These are phyloP conservation scores for Kondoa malvinella DNA, from an alignment of 768 basidiomycete species.

Conservation along the genomic window DNA sequence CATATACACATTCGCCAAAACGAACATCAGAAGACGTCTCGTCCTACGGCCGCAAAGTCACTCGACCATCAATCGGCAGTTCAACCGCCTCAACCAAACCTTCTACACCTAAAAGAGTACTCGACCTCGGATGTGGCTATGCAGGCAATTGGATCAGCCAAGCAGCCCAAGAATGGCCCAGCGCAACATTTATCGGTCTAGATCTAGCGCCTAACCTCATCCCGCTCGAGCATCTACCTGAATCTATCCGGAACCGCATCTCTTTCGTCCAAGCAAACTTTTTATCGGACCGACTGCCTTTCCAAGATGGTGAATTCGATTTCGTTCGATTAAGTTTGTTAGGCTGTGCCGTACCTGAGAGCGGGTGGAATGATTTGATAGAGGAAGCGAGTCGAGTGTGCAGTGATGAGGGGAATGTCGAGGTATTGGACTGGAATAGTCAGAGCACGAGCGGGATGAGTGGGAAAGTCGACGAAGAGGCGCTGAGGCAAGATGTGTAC, in stretches of 20 bases:
- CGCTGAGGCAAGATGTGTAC: neutral
- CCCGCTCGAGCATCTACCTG: neutral
- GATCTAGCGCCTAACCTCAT: neutral
- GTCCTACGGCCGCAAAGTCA: neutral
- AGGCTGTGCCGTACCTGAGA: neutral
- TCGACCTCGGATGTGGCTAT: neutral
- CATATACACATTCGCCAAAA: neutral
- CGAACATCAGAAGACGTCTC: neutral
- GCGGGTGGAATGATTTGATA: neutral
- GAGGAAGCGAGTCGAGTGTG: neutral
- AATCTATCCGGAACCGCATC: neutral
- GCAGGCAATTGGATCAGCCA: neutral
- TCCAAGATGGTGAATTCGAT: constrained; percentile 4
- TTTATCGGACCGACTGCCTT: neutral
- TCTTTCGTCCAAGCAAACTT: constrained; percentile 1
- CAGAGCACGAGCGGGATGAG: neutral
- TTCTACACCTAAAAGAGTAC: neutral
- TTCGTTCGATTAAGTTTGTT: neutral
- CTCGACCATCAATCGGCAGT: neutral
- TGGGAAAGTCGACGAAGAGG: neutral
- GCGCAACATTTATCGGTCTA: neutral
- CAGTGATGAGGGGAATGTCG: neutral
- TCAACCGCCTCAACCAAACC: neutral
- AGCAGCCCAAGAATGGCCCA: neutral
- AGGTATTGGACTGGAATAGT: neutral